A percentile compares a stretch with the other conserved stretches of the same genome.
These are phyloP conservation scores for Boletus rubroflammeus DNA, from an alignment of 768 basidiomycete species.

Conservation along the genomic window DNA sequence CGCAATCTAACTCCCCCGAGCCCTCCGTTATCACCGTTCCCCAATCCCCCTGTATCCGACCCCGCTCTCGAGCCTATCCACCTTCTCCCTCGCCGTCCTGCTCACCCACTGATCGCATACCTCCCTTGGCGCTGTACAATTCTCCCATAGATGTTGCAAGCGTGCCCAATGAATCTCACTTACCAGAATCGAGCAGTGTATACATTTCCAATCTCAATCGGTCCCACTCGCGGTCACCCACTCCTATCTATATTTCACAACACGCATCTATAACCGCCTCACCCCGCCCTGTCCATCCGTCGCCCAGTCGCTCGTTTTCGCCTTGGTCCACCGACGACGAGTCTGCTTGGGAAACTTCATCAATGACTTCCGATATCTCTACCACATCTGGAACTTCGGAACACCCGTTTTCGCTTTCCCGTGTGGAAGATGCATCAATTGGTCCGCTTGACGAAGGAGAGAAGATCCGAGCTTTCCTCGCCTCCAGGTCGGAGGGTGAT, in stretches of 20 bases:
- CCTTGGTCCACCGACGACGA: slow-evolving; percentile 79
- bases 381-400: slow-evolving; percentile 47
- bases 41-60: slow-evolving; percentile 40
- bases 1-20: slow-evolving; percentile 29
- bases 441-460: slow-evolving; percentile 17
- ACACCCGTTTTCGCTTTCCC: slow-evolving; percentile 29
- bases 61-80: slow-evolving; percentile 46
- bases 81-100: slow-evolving; percentile 50
- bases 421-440: slow-evolving; percentile 18
- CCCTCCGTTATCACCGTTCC: slow-evolving; percentile 26
- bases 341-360: slow-evolving; percentile 72
- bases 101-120: slow-evolving; percentile 38
- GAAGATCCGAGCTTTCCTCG: slow-evolving; percentile 3
- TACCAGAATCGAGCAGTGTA: neutral
- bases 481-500: slow-evolving; percentile 20
- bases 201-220: slow-evolving; percentile 7
- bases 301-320: slow-evolving; percentile 36
- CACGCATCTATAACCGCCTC: slow-evolving; percentile 20
- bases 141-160: slow-evolving; percentile 6
- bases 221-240: slow-evolving; percentile 36
- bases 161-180: neutral
- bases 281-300: slow-evolving; percentile 12
- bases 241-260: slow-evolving; percentile 35
- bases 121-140: slow-evolving; percentile 28
- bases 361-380: slow-evolving; percentile 57